Conservation (phyloP, 1,284 basidiomycete species). For the Melanopsichium pennsylvanicum region DNA sequence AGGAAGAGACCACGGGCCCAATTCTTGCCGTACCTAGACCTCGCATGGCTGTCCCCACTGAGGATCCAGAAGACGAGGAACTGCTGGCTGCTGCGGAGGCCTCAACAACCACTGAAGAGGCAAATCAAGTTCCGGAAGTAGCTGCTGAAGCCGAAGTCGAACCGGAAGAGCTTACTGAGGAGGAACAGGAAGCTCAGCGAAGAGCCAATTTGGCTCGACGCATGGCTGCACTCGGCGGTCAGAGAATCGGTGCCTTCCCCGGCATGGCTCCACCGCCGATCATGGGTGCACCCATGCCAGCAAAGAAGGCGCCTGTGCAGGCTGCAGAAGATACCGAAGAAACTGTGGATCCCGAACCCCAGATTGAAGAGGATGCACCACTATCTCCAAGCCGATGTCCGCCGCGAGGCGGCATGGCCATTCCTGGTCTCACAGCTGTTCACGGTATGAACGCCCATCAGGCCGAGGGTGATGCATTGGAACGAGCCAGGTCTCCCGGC, state of each 20-base stretch:
- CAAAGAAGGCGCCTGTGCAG: slow-evolving; percentile 66
- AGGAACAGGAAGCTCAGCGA: slow-evolving; percentile 55
- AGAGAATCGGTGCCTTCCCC: slow-evolving; percentile 55
- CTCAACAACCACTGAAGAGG: not conserved
- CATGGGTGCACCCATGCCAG: slow-evolving; percentile 67
- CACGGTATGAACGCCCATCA: slow-evolving; percentile 26
- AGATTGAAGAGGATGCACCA: slow-evolving; percentile 32
- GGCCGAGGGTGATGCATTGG: slow-evolving; percentile 32
- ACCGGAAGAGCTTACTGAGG: slow-evolving; percentile 45
- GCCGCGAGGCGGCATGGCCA: slow-evolving; percentile 59
- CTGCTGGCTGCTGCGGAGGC: slow-evolving; percentile 34
- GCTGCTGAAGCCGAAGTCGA: slow-evolving; percentile 9
- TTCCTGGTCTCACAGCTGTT: slow-evolving; percentile 48
- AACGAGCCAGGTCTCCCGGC: slow-evolving; percentile 33
- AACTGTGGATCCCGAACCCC: slow-evolving; percentile 65
- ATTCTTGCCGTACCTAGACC: slow-evolving; percentile 51
- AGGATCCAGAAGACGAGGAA: slow-evolving; percentile 51
- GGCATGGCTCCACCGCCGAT: slow-evolving; percentile 73
- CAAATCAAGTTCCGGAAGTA: not conserved
- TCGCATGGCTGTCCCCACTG: slow-evolving; percentile 43
- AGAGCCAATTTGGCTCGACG: slow-evolving; percentile 56
- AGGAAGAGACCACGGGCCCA: slow-evolving; percentile 6
- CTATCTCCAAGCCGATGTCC: slow-evolving; percentile 20
- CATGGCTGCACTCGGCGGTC: slow-evolving; percentile 63
- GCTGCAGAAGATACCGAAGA: slow-evolving; percentile 42